Conservation (phyloP, 352 stramenopile genomes). For the Phytophthora syringae region DNA sequence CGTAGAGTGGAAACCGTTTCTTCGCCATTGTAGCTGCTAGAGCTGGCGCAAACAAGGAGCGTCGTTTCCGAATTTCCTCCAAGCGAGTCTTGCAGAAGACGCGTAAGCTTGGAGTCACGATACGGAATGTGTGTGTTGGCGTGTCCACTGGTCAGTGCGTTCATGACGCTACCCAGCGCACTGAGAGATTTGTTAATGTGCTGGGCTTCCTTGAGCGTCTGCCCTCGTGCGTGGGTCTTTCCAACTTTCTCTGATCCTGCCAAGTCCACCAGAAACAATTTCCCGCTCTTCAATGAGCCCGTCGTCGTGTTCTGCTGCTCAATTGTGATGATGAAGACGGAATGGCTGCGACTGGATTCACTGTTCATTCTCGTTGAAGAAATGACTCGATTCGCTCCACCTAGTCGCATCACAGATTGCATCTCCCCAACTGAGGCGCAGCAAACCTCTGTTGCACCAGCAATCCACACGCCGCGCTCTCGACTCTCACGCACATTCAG, state of each 20-base stretch:
- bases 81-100: slow-evolving; percentile 87
- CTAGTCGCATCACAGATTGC: slow-evolving; percentile 89
- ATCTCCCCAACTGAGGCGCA: slow-evolving; percentile 69
- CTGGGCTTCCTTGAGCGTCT: slow-evolving; percentile 89
- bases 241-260: slow-evolving; percentile 80
- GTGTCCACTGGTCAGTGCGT: slow-evolving; percentile 84
- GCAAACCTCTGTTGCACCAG: slow-evolving; percentile 65
- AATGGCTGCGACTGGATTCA: slow-evolving; percentile 93
- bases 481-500: slow-evolving; percentile 67
- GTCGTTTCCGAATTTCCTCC: slow-evolving; percentile 80
- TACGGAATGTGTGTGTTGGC: slow-evolving; percentile 93
- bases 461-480: slow-evolving; percentile 71
- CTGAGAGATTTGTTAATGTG: slow-evolving; percentile 93
- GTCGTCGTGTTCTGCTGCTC: slow-evolving; percentile 84
- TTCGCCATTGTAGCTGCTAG: slow-evolving; percentile 70
- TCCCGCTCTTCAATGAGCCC: slow-evolving; percentile 80
- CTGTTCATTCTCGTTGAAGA: slow-evolving; percentile 92
- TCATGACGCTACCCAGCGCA: slow-evolving; percentile 91
- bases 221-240: slow-evolving; percentile 89
- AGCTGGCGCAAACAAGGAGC: slow-evolving; percentile 71
- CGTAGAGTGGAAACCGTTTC: slow-evolving; percentile 78
- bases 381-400: slow-evolving; percentile 92
- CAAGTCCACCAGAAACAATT: slow-evolving; percentile 92
- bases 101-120: slow-evolving; percentile 89
- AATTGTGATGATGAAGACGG: slow-evolving; percentile 97